A percentile compares a stretch with the other conserved stretches of the same genome.
These are phyloP conservation scores for Groenewaldozyma sp. DNA, from an alignment of 1,139 yeast genomes.

Conservation along the genomic window DNA sequence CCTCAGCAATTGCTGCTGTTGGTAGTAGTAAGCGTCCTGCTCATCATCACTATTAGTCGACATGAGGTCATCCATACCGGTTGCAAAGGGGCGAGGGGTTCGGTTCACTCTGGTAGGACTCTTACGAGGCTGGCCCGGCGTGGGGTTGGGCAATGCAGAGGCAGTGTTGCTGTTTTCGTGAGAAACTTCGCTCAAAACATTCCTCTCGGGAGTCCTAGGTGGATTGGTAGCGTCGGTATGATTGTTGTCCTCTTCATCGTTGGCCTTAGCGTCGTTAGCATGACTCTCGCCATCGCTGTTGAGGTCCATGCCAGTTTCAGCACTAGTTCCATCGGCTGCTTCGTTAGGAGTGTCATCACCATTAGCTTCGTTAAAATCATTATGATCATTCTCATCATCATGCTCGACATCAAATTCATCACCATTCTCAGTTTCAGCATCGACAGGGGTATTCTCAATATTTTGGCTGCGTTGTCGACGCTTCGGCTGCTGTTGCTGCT, in stretches of 20 bases:
- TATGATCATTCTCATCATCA: not conserved
- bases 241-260: too few relatives aligned
- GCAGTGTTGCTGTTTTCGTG: constrained; percentile 36
- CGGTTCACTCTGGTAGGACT: constrained; percentile 17
- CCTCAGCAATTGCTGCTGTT: too few relatives aligned
- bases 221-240: constrained; percentile 33
- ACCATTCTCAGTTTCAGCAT: too few relatives aligned
- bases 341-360: too few relatives aligned
- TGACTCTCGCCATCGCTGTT: constrained; percentile 16
- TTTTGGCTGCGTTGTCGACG: too few relatives aligned
- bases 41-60: constrained; percentile 4
- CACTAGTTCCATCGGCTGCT: too few relatives aligned
- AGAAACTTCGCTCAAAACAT: constrained; percentile 63
- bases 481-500: constrained; percentile 1
- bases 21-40: too few relatives aligned
- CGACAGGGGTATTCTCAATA: too few relatives aligned
- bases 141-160: constrained; percentile 77
- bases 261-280: constrained; percentile 28
- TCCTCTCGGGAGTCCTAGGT: constrained; percentile 64
- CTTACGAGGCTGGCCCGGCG: constrained; percentile 97
- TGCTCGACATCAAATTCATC: too few relatives aligned
- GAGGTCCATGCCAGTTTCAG: not conserved
- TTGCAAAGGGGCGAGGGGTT: constrained; percentile 3
- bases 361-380: not conserved
- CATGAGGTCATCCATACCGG: not conserved